Conservation (phyloP, 2,329 filamentous ascomycete genomes). For the Cercospora janseana region DNA sequence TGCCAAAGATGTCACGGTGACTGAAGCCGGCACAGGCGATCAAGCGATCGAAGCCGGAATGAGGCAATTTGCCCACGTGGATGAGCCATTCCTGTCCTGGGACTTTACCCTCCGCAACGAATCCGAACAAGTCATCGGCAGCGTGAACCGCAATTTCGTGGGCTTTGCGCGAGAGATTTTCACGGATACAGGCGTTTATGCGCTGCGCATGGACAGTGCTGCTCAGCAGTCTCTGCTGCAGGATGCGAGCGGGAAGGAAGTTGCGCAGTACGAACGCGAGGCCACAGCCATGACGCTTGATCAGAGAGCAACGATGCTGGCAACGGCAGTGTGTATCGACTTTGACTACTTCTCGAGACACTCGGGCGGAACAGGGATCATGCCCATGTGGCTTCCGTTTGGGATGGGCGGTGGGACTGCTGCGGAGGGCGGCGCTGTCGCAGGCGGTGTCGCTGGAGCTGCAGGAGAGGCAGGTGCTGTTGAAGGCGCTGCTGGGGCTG, state of each 20-base stretch:
- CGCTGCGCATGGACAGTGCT: constrained; percentile 62
- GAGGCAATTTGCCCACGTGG: constrained; percentile 60
- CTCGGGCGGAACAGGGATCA: constrained; percentile 50
- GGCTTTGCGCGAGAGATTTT: constrained; percentile 64
- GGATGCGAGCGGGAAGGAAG: constrained; percentile 29
- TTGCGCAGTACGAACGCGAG: constrained; percentile 29
- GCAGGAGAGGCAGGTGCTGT: constrained; percentile 38
- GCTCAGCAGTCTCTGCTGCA: constrained; percentile 39
- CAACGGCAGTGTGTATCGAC: constrained; percentile 63
- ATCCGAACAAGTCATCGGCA: constrained; percentile 54
- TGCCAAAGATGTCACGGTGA: constrained; percentile 48
- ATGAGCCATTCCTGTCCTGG: constrained; percentile 64
- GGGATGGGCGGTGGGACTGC: constrained; percentile 35
- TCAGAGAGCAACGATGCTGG: constrained; percentile 64
- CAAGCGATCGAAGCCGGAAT: constrained; percentile 47
- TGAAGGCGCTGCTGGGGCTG: constrained; percentile 39
- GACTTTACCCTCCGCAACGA: constrained; percentile 59
- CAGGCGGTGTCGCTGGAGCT: constrained; percentile 37
- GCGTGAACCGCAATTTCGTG: constrained; percentile 62
- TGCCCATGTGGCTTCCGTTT: constrained; percentile 54
- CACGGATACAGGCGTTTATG: constrained; percentile 65
- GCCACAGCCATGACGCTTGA: constrained; percentile 61
- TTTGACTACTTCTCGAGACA: constrained; percentile 68
- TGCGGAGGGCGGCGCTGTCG: constrained; percentile 40
- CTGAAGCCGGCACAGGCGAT: constrained; percentile 46